Conservation (phyloP, 163 green algal genomes). For the Scenedesmus sp. region DNA sequence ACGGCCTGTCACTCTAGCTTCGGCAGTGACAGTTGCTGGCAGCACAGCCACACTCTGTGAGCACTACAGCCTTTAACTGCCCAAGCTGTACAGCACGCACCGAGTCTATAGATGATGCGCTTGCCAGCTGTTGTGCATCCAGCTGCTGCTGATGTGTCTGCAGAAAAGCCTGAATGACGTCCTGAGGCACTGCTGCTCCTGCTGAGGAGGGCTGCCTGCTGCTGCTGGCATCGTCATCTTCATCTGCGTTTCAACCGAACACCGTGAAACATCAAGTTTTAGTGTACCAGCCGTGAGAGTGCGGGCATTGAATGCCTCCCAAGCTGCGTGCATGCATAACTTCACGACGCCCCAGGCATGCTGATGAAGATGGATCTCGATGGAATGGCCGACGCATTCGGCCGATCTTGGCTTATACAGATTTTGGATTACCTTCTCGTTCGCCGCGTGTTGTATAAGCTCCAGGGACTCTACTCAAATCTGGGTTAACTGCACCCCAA, state of each 20-base stretch:
- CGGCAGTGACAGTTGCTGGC: not conserved
- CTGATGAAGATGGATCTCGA: not conserved
- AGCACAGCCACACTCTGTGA: not conserved
- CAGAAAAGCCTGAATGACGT: slow-evolving; percentile 36
- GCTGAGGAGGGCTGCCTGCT: slow-evolving; percentile 9
- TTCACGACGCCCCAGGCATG: not conserved
- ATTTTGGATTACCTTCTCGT: not conserved
- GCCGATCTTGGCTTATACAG: not conserved
- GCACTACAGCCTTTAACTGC: not conserved
- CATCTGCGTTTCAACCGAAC: not conserved
- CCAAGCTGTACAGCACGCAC: not conserved
- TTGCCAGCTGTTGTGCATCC: not conserved
- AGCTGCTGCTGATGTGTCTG: slow-evolving; percentile 1
- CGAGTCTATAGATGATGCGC: slow-evolving; percentile 20
- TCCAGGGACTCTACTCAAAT: not conserved
- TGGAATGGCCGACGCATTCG: not conserved
- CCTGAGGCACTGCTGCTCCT: slow-evolving; percentile 23
- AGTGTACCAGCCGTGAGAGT: not conserved
- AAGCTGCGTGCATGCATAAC: not conserved
- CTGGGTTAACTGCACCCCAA: slow-evolving; percentile 17
- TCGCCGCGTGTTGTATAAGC: not conserved
- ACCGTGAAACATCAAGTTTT: not conserved
- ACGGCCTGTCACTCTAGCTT: not conserved
- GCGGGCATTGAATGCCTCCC: not conserved
- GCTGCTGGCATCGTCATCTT: slow-evolving; percentile 12